A percentile compares a stretch with the other conserved stretches of the same genome.
Conservation (phyloP, 179 eudicot genomes). For the Beta macrorhiza region DNA sequence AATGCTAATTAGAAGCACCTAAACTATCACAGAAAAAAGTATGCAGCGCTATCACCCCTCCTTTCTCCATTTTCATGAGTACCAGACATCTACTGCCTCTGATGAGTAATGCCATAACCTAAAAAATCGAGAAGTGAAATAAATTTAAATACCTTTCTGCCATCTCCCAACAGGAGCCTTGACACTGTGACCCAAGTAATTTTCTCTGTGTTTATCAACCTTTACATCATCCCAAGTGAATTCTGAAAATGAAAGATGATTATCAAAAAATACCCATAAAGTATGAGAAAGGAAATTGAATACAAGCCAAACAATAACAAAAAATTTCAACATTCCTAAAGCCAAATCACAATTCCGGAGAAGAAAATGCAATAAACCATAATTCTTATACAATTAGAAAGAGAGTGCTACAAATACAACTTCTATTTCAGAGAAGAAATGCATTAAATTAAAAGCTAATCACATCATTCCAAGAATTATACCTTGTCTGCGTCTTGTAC, state of each 20-base stretch:
- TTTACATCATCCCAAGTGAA: slow-evolving; percentile 97
- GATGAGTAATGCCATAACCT: not conserved
- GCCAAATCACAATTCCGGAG: no score
- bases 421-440: no score
- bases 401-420: no score
- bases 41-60: not conserved
- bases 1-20: slow-evolving; percentile 1
- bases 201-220: slow-evolving; percentile 92
- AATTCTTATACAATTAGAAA: no score
- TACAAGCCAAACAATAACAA: not conserved
- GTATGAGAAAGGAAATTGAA: not conserved
- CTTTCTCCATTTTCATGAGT: no score
- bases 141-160: slow-evolving; percentile 74
- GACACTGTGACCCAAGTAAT: slow-evolving; percentile 89
- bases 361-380: no score
- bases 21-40: not conserved
- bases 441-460: no score
- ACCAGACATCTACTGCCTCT: no score
- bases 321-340: not conserved
- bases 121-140: not conserved
- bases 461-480: no score
- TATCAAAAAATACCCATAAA: slow-evolving; percentile 4
- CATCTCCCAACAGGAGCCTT: slow-evolving; percentile 99
- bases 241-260: slow-evolving; percentile 45
- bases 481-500: no score